phyloP scores from a whole-genome alignment of 2,329 filamentous ascomycete genomes.

The Monosporascus sp. region DNA sequence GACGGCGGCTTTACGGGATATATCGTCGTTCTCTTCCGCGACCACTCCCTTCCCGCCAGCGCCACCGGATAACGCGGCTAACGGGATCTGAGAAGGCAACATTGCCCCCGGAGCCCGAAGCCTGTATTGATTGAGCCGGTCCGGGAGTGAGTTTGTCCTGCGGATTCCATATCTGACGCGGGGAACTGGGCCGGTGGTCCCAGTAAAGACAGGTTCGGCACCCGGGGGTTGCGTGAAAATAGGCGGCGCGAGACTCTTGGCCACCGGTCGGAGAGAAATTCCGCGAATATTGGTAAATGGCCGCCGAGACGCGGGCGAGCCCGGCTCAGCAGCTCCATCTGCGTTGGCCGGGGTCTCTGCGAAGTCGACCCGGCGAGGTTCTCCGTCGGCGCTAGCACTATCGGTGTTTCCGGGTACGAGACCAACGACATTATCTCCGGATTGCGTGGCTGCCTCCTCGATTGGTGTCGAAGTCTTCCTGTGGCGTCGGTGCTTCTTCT shows the following conservation, averaged over 20 bases:
- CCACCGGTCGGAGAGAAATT: slow-evolving; percentile 56
- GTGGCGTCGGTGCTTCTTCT: slow-evolving; percentile 36
- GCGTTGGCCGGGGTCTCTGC: slow-evolving; percentile 27
- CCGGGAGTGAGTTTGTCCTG: slow-evolving; percentile 69
- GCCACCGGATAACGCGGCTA: slow-evolving; percentile 28
- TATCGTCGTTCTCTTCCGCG: slow-evolving; percentile 37
- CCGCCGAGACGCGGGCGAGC: slow-evolving; percentile 26
- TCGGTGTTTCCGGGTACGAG: slow-evolving; percentile 13
- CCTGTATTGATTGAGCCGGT: slow-evolving; percentile 49
- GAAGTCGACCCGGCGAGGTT: slow-evolving; percentile 55
- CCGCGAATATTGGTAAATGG: slow-evolving; percentile 52
- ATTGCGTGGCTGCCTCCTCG: slow-evolving; percentile 6
- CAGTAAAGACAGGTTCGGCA: slow-evolving; percentile 15
- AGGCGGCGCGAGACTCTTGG: slow-evolving; percentile 64
- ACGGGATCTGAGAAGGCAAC: slow-evolving; percentile 41
- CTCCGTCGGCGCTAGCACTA: slow-evolving; percentile 24
- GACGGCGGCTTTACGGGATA: slow-evolving; percentile 52
- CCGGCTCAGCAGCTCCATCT: slow-evolving; percentile 22
- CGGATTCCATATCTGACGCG: slow-evolving; percentile 60
- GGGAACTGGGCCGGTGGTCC: slow-evolving; percentile 42
- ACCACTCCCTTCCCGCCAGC: slow-evolving; percentile 13
- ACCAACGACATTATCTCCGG: slow-evolving; percentile 27
- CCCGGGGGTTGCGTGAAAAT: slow-evolving; percentile 55
- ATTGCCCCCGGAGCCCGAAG: slow-evolving; percentile 44
- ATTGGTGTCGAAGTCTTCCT: slow-evolving; percentile 16